phyloP scores from a whole-genome alignment of 2,329 filamentous ascomycete species.

The Penicillium sp. region DNA sequence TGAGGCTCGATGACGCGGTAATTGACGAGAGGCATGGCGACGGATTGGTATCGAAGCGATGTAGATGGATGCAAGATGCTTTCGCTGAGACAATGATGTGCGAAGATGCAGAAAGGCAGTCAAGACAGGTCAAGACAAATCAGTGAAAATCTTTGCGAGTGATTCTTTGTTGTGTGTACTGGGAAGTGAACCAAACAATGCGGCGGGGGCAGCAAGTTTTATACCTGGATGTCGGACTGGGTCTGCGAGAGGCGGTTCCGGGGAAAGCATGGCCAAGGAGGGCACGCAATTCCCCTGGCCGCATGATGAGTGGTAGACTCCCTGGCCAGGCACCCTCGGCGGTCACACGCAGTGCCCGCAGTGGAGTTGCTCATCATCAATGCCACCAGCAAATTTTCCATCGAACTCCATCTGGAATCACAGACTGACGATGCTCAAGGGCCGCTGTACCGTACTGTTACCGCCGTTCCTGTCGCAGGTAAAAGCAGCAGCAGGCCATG shows the following conservation, averaged over 20 bases:
- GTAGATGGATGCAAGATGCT: neutral
- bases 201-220: constrained; percentile 26
- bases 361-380: constrained; percentile 19
- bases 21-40: constrained; percentile 41
- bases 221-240: constrained; percentile 22
- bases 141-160: constrained; percentile 10
- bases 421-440: neutral
- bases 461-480: neutral
- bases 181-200: constrained; percentile 23
- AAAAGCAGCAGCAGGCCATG: constrained; percentile 11
- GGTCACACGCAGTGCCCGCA: constrained; percentile 25
- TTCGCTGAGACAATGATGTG: neutral
- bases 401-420: neutral
- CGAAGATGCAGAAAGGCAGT: constrained; percentile 6
- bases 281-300: constrained; percentile 23
- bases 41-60: constrained; percentile 16
- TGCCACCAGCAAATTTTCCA: neutral
- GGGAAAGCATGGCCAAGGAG: constrained; percentile 18
- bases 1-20: constrained; percentile 67
- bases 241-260: constrained; percentile 17
- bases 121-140: constrained; percentile 2
- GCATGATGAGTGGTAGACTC: constrained; percentile 17
- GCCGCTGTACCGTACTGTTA: constrained; percentile 11
- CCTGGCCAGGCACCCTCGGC: constrained; percentile 23
- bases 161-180: constrained; percentile 22